phyloP scores from a whole-genome alignment of 2,329 filamentous ascomycete genomes.

The Thermomyces lanuginosus region DNA sequence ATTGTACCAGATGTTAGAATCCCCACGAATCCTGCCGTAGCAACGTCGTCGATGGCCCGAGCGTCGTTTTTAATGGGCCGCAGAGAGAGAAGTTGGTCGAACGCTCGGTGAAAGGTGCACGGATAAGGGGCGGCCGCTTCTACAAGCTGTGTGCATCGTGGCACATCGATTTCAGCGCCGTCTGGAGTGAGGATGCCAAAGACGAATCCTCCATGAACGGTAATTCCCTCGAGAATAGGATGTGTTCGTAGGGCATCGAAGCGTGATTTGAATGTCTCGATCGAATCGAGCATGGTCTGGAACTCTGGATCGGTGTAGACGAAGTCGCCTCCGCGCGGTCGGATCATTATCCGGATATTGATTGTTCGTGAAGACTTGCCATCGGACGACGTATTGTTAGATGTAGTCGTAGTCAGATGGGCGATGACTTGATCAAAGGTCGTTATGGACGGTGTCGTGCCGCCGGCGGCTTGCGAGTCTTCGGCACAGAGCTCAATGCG shows the following conservation, averaged over 20 bases:
- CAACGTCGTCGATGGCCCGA: conserved; percentile 18
- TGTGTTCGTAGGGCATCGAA: not conserved
- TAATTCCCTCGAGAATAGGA: not conserved
- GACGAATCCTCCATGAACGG: conserved; percentile 24
- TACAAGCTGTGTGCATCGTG: conserved; percentile 28
- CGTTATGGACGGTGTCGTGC: conserved; percentile 24
- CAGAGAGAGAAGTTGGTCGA: conserved; percentile 30
- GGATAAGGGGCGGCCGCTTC: conserved; percentile 24
- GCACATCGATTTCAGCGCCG: conserved; percentile 21
- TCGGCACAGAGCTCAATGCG: conserved; percentile 35
- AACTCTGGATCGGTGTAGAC: conserved; percentile 28
- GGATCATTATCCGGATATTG: conserved; percentile 38
- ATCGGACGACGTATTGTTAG: conserved; percentile 12
- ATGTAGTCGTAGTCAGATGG: conserved; percentile 9
- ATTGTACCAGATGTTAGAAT: conserved; percentile 38
- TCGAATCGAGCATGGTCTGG: conserved; percentile 26
- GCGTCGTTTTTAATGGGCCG: not conserved
- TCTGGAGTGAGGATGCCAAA: conserved; percentile 31
- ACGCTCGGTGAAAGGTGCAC: conserved; percentile 41
- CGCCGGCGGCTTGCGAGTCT: conserved; percentile 23
- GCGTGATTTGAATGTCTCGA: conserved; percentile 18
- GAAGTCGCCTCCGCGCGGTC: conserved; percentile 34
- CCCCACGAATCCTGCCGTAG: conserved; percentile 28
- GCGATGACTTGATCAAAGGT: conserved; percentile 10
- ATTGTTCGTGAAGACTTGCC: conserved; percentile 7